phyloP scores from a whole-genome alignment of 371 early-diverging fungal species.

The Circinella umbellata region DNA sequence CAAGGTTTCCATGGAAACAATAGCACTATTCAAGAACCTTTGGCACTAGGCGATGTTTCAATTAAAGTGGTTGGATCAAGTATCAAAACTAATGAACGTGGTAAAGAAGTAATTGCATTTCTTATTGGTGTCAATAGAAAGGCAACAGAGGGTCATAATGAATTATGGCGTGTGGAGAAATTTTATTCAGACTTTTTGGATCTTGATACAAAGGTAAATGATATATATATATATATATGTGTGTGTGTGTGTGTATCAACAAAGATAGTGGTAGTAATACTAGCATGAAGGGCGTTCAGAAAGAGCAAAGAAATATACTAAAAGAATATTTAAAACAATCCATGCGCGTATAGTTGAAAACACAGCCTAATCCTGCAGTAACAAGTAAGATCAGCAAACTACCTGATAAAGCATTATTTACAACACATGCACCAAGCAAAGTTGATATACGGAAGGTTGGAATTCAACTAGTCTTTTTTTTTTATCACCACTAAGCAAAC shows the following conservation, averaged over 20 bases:
- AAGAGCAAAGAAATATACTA: not conserved
- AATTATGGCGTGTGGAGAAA: conserved; percentile 87
- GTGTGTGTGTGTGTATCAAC: too few relatives aligned
- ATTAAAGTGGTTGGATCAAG: conserved; percentile 69
- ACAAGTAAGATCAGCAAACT: conserved; percentile 69
- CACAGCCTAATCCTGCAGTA: conserved; percentile 47
- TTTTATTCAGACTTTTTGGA: conserved; percentile 81
- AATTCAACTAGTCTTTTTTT: not conserved
- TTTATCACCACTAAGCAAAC: not conserved
- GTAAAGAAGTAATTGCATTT: conserved; percentile 76
- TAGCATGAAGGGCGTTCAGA: too few relatives aligned
- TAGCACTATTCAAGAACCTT: conserved; percentile 19
- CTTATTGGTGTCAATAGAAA: conserved; percentile 49
- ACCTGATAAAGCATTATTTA: conserved; percentile 85
- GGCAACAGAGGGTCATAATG: conserved; percentile 24
- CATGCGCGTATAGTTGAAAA: conserved; percentile 47
- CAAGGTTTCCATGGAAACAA: not conserved
- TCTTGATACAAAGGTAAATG: conserved; percentile 73
- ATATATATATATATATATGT: not conserved
- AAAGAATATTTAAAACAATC: not conserved
- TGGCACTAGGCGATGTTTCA: conserved; percentile 20
- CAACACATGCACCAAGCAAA: conserved; percentile 74
- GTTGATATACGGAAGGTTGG: conserved; percentile 71
- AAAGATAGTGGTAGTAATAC: too few relatives aligned
- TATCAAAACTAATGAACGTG: conserved; percentile 79